A percentile compares a stretch with the other conserved stretches of the same genome.
These are phyloP conservation scores for Marasmius oreades DNA, from an alignment of 1,284 basidiomycete genomes.

Conservation along the genomic window DNA sequence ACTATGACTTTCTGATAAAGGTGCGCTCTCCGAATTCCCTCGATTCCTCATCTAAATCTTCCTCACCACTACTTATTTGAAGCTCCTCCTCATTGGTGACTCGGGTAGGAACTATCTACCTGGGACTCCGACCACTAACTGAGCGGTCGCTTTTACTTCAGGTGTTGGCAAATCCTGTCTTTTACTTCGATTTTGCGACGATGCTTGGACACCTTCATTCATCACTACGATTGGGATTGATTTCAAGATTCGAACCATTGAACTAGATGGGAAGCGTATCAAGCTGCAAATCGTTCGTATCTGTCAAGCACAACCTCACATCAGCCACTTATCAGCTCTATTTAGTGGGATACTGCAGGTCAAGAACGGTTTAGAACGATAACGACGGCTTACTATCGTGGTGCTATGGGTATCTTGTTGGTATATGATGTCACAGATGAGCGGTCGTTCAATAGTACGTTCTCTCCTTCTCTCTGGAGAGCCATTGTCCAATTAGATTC, in stretches of 20 bases:
- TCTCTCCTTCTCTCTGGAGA: slow-evolving; percentile 8
- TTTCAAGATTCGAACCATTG: slow-evolving; percentile 97
- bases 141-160: slow-evolving; percentile 26
- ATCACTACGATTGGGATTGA: slow-evolving; percentile 99
- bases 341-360: slow-evolving; percentile 96
- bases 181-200: slow-evolving; percentile 97
- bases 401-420: slow-evolving; percentile 98
- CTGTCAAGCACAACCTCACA: background rate
- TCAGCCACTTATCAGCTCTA: slow-evolving; percentile 6
- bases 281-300: slow-evolving; percentile 90
- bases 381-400: slow-evolving; percentile 99
- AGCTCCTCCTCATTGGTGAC: slow-evolving; percentile 96
- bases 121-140: background rate
- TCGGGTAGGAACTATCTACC: slow-evolving; percentile 57
- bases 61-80: slow-evolving; percentile 7
- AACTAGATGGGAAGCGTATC: slow-evolving; percentile 93
- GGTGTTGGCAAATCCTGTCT: slow-evolving; percentile 99
- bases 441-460: slow-evolving; percentile 94
- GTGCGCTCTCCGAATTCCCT: slow-evolving; percentile 32
- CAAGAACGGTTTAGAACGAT: slow-evolving; percentile 99
- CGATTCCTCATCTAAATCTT: slow-evolving; percentile 7
- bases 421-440: slow-evolving; percentile 99
- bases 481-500: slow-evolving; percentile 2
- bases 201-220: slow-evolving; percentile 99
- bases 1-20: slow-evolving; percentile 94